Evolutionary conservation across 371 early-diverging fungal species (phyloP), one percentile per base, ranked within the genome.

Genomic region (Mortierella sp.): DNA sequence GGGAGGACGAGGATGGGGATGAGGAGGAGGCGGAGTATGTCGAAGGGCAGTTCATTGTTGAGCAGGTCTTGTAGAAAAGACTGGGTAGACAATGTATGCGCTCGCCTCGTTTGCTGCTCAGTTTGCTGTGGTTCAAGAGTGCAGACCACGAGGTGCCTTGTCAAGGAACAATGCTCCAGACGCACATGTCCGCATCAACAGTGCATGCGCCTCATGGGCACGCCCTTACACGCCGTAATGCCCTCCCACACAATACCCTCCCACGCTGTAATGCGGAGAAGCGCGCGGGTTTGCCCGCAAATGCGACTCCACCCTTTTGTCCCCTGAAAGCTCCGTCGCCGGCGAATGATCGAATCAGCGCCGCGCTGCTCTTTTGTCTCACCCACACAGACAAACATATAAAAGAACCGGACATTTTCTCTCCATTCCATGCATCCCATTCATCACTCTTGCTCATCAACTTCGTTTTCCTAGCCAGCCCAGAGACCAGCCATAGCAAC

Each of bases 21-120:
- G 79, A 74, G 34, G 75, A 71, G 19, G 64, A 55, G 43, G 54
- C 71, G 0, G 80, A 75, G 46, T 80, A 75, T 72, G 69, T 80
- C n/a, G 75, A 80, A 34, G 80, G 75, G 5, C 75, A 71, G 54
- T 80, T 80, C 43, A 75, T 80, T 43, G 67, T 34, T 1, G 75
- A 80, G 13, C 71, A 71, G 31, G 74, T 69, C 24, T 73, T 40
- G 43, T 40, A 40, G 43, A 40, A 40, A 40, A 40, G 2, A 40
- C 2, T 6, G 2, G 43, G 6, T 2, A 40, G 6, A 40, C 6
- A 40, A 40, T 40, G 43, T 6, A 40, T 40, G 2, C 43, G 43
- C 6, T 6, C 43, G 43, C 6, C 43, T 40, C 43, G 43, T 40
- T 40, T 40, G 4, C 43, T 40, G 43, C 43, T 40, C 2, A 40